A percentile compares a stretch with the other conserved stretches of the same genome.
These are phyloP conservation scores for Plasmodium knowlesi DNA, from an alignment of 169 alveolate species.

Conservation along the genomic window DNA sequence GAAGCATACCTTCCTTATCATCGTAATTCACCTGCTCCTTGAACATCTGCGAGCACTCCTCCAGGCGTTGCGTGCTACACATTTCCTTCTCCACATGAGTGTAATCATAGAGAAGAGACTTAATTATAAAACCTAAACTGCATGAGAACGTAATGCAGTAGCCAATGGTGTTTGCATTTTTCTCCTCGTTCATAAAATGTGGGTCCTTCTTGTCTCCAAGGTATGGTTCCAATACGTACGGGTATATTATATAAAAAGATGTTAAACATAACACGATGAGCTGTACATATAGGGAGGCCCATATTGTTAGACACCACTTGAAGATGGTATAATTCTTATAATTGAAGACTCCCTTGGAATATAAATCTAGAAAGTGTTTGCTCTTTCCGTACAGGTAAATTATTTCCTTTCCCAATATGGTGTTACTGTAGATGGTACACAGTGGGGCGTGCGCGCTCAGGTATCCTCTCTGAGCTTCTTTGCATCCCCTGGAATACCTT, in stretches of 20 bases:
- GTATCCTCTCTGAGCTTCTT: conserved; percentile 82
- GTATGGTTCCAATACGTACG: neutral
- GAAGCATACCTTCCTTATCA: neutral
- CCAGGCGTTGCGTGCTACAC: conserved; percentile 77
- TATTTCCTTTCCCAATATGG: conserved; percentile 76
- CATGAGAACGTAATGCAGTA: conserved; percentile 66
- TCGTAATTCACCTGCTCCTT: neutral
- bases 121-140: conserved; percentile 27
- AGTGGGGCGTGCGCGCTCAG: conserved; percentile 76
- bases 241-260: conserved; percentile 44
- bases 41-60: conserved; percentile 38
- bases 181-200: neutral
- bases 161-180: neutral
- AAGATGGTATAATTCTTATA: conserved; percentile 30
- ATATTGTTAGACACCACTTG: conserved; percentile 41
- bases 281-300: conserved; percentile 69
- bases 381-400: conserved; percentile 73
- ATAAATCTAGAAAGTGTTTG: neutral
- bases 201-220: neutral
- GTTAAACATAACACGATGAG: conserved; percentile 14
- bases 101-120: conserved; percentile 44
- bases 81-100: conserved; percentile 78
- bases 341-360: neutral
- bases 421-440: conserved; percentile 78
- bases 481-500: conserved; percentile 75